Evolutionary conservation across 495 filamentous ascomycete species (phyloP), one percentile per base, ranked within the genome.

Genomic region (Aspergillus heteromorphus): DNA sequence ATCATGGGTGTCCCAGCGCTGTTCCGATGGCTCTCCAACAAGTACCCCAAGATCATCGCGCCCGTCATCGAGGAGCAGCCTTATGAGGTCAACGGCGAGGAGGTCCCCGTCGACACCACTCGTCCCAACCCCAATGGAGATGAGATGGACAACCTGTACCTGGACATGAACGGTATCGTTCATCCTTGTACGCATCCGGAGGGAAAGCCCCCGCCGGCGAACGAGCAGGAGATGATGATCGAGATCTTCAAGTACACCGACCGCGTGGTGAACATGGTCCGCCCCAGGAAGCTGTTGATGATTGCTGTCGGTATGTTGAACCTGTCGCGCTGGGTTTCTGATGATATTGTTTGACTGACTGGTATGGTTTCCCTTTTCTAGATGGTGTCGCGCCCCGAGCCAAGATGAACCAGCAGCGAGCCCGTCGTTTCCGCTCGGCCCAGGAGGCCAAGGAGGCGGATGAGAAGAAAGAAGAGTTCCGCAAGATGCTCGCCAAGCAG

Each of bases 91-190:
- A 83, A 92, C 77, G 92, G 89, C 59, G 75, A 84, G 36, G 79
- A 84, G 58, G 83, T 95, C 29, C 95, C 93, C 2, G 81, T 97
- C 40, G 91, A 97, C 64, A 80, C 78, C 17, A 87, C 85, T n/a
- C 73, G 79, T 23, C 83, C 89, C 2, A 99, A 99, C 69, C 93
- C 93, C 6, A 99, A 99, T 74, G 92, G 91, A 69, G 93, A 97
- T 70, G 92, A 97, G 67, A 88, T 92, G 63, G 92, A 99, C 71
- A 99, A 97, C 65, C 79, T 99, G 2, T 99, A 97, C 65, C 82
- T 99, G 49, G 93, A 99, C 65, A 97, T 99, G 93, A 99, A 99
- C 74, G 93, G 93, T 67, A 99, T 99, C 60, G 93, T 99, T 41
- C 93, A 99, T 81, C 95, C 95, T 2, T 99, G 93, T 74, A 96